Base-by-base conservation (phyloP, 2,329 filamentous ascomycete genomes). In the Neofusicoccum sp. region DNA sequence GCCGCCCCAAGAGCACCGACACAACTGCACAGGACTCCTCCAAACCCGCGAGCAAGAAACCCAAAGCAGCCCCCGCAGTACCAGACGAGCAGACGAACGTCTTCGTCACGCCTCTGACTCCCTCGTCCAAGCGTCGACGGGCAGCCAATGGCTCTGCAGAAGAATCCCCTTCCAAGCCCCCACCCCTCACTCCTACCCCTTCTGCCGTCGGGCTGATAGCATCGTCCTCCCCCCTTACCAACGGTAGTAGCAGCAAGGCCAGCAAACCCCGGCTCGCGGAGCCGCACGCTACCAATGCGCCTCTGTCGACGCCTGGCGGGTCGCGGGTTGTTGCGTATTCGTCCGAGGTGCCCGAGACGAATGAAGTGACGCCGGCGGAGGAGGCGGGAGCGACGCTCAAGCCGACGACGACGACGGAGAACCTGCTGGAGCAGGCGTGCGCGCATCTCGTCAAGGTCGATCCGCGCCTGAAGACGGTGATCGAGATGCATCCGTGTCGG, bases 381-480 rank as follows among this genome's bases (percentile, higher is more conserved):
- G 69, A 70, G 33, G 68, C 70, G 16, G 67, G 67, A 1, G 62
- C 62, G 0, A 43, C 70, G 24, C 65, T 63, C 2, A 56, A 62
- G 43, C 76, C 81, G 3, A 78, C 72, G 14, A 82, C 82, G 1
- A 89, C 89, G n/a, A 90, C 88, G 4, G 84, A 83, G 16, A 90
- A 84, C 54, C 76, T 97, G 14, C 82, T 98, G 2, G 82, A 89
- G 43, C 83, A 91, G 68, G 93, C 91, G 3, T 85, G 88, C 64
- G 84, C 84, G 7, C 88, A 96, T 74, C 79, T 98, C 6, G 82
- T 93, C 66, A 80, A 79, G 14, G 82, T 89, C 4, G 93, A 97
- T 67, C 79, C 86, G 8, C 87, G 87, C 36, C 83, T 97, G 71
- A 83, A 85, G 67, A 79, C 84, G 0, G 75, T 96, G 16, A 85